Base-by-base conservation (phyloP, 2,329 filamentous ascomycete species). In the Exophiala mesophila region DNA sequence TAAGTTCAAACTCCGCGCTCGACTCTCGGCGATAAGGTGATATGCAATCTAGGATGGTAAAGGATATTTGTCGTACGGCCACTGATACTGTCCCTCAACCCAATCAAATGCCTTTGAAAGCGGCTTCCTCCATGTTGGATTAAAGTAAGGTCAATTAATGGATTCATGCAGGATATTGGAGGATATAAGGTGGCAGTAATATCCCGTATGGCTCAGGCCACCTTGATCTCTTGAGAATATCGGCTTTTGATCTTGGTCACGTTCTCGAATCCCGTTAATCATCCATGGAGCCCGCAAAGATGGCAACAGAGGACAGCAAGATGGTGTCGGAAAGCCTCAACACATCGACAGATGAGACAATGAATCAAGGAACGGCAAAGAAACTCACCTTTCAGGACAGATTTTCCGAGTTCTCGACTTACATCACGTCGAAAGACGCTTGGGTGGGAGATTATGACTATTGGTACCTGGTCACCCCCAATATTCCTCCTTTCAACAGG, bases 371-470 rank as follows among this genome's bases (percentile, higher is more conserved):
- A 33, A 30, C 28, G 3, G 26, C 43, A 6, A 29, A 26, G n/a
- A 44, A 48, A 36, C 17, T 41, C 36, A 39, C 20, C 26, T 35
- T 38, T 28, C 23, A 34, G 10, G 32, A 46, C 4, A 46, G 29
- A 28, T 26, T 24, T 18, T 30, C 7, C 47, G 56, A 53, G 41
- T 28, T 30, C 54, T 48, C 17, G 4, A 13, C 36, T 15, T 58
- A 59, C 36, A 45, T 59, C 31, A 55, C 50, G 1, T 55, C 52
- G 17, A 47, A 44, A 10, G 67, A 72, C 16, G 72, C 72, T 13
- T 65, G 75, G 44, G 59, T 77, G 36, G 73, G 73, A 18, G 60
- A 61, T 28, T 77, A 76, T 52, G 73, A 77, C 56, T 77, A 77
- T 64, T 65, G 59, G 13, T 76, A 74, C 50, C 65, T 77, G 4